Percentiles rank a stretch among this genome's conserved stretches.
Conservation (phyloP, 1,139 yeast genomes). For the Kazachstania sp. region DNA sequence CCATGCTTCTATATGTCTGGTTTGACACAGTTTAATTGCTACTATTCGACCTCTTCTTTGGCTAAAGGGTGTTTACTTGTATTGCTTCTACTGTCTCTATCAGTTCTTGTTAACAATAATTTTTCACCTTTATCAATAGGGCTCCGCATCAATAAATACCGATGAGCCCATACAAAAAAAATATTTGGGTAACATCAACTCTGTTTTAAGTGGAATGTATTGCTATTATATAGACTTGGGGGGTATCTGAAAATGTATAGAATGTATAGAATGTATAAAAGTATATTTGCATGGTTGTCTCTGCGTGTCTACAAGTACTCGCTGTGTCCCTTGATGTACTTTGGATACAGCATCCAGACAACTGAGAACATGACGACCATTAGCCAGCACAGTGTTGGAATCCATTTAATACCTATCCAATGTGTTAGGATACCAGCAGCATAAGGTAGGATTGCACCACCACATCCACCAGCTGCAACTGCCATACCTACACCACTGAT, state of each 20-base stretch:
- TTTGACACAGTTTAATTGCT: too few relatives aligned
- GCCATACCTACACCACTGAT: conserved; percentile 67
- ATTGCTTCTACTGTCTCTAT: too few relatives aligned
- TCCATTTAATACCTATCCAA: conserved; percentile 22
- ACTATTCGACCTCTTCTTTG: too few relatives aligned
- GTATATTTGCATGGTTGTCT: background rate
- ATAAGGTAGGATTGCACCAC: conserved; percentile 67
- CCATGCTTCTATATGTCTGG: background rate
- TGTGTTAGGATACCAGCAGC: conserved; percentile 43
- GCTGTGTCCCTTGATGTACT: conserved; percentile 16
- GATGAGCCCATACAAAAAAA: too few relatives aligned
- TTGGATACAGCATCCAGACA: conserved; percentile 31
- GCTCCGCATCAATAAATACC: too few relatives aligned
- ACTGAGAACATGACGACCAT: conserved; percentile 25
- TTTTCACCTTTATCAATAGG: too few relatives aligned
- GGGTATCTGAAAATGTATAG: background rate
- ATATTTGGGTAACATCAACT: too few relatives aligned
- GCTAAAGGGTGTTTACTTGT: too few relatives aligned
- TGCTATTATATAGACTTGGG: too few relatives aligned
- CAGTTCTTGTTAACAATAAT: too few relatives aligned
- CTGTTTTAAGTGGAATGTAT: too few relatives aligned
- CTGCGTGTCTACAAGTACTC: conserved; percentile 4
- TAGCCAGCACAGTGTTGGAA: conserved; percentile 27
- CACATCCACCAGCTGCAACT: conserved; percentile 74
- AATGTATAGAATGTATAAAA: background rate